Evolutionary conservation across 2,329 filamentous ascomycete species (phyloP).

Genomic region (Aspergillus fijiensis): DNA sequence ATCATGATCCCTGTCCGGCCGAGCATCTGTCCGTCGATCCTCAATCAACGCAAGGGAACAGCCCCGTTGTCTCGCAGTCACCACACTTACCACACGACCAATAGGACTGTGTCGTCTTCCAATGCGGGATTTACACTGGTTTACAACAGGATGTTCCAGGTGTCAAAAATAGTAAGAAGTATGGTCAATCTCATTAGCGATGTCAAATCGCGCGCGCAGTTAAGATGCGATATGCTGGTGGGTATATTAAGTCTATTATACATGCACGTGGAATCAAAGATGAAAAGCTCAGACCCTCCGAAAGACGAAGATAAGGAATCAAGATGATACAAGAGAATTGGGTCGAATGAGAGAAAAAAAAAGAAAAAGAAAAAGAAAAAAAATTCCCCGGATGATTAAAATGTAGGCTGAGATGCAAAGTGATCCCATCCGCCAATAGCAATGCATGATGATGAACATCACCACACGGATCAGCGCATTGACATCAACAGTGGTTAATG

Average conservation of each 20-base stretch:
- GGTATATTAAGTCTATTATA: conserved; percentile 44
- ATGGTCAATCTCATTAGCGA: conserved; percentile 9
- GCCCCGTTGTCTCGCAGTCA: neutral
- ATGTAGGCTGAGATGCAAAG: conserved; percentile 6
- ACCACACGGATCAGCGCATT: conserved; percentile 11
- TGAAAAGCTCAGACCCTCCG: conserved; percentile 13
- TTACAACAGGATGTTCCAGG: neutral
- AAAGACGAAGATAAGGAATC: conserved; percentile 8
- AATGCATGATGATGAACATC: conserved; percentile 5
- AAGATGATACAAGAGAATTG: conserved; percentile 18
- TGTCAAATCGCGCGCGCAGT: conserved; percentile 16
- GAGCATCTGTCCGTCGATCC: neutral
- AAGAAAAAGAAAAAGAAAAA: conserved; percentile 7
- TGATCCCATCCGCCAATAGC: conserved; percentile 7
- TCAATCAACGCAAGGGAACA: neutral
- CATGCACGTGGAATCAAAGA: conserved; percentile 32
- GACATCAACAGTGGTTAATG: conserved; percentile 1
- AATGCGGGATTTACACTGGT: neutral
- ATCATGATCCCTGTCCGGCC: neutral
- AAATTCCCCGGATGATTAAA: conserved; percentile 3
- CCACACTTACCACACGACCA: neutral
- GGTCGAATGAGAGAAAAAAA: conserved; percentile 2
- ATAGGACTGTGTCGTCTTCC: neutral
- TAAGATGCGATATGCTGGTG: conserved; percentile 28
- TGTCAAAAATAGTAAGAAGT: neutral